Evolutionary conservation across 2,329 filamentous ascomycete species (phyloP).

Genomic region (Colletotrichum eleusines): DNA sequence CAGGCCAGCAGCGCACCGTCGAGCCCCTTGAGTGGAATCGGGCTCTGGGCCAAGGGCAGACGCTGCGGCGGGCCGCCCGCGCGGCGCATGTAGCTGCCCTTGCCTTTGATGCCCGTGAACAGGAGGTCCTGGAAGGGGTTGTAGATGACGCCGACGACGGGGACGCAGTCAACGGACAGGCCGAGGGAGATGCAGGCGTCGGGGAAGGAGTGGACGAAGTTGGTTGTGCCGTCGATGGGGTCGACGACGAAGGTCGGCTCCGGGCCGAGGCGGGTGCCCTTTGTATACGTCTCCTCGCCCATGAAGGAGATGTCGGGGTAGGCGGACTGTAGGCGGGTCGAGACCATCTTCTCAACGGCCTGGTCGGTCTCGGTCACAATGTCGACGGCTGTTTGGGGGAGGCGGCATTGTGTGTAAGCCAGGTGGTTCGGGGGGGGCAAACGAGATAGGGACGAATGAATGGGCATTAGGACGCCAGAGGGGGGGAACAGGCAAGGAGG

Average conservation of each 20-base stretch:
- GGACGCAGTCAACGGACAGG: constrained; percentile 71
- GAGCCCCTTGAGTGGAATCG: constrained; percentile 71
- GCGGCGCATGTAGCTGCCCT: constrained; percentile 72
- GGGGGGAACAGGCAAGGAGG: neutral
- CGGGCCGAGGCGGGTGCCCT: constrained; percentile 71
- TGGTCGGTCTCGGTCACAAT: constrained; percentile 77
- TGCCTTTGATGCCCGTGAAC: constrained; percentile 76
- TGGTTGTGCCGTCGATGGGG: constrained; percentile 85
- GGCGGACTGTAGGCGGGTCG: constrained; percentile 59
- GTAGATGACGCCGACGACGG: constrained; percentile 81
- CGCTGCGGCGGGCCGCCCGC: constrained; percentile 53
- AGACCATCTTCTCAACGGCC: constrained; percentile 73
- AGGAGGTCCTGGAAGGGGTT: constrained; percentile 80
- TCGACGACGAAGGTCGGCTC: constrained; percentile 84
- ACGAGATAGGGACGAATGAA: neutral
- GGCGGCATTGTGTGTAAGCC: neutral
- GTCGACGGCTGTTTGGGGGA: constrained; percentile 66
- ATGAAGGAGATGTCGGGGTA: constrained; percentile 74
- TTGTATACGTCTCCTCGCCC: constrained; percentile 82
- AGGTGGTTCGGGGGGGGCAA: neutral
- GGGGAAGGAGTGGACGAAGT: constrained; percentile 83
- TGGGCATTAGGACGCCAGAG: neutral
- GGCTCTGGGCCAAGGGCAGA: constrained; percentile 58
- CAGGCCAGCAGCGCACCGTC: constrained; percentile 73
- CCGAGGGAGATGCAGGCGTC: constrained; percentile 83